Base-by-base conservation (phyloP, 2,329 filamentous ascomycete genomes). In the Pseudogymnoascus sp. region DNA sequence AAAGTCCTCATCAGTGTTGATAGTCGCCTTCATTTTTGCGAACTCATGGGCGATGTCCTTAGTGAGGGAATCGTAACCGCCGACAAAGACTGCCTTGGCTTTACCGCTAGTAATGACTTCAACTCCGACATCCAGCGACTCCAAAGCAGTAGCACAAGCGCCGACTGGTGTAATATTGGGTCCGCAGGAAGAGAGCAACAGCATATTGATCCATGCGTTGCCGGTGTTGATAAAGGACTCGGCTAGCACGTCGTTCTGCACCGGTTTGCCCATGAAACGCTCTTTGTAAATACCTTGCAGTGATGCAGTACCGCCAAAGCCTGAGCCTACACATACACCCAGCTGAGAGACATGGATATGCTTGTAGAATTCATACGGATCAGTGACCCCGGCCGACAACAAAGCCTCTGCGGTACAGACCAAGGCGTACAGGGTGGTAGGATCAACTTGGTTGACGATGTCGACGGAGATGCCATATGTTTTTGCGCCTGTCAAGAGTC, bases 191-290 rank as follows among this genome's bases (percentile, higher is more conserved):
- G 65, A 67, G n/a, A 75, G 67, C n/a, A 77, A 68, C 9, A 78
- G 71, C 75, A 78, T 77, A 59, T 78, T 77, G n/a, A 74, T 63
- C 75, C 75, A 77, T 0, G 75, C 75, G 1, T 65, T 68, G 0
- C 66, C 66, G 0, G 75, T 72, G 65, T 75, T 76, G 38, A 72
- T 49, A 63, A 74, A 76, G 0, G 74, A 70, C 22, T 77, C 75
- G 3, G 68, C 66, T 0, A 77, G 62, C 12, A 74, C 68, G 52
- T 78, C 74, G 58, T 65, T 73, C 60, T 73, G 71, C 0, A 75
- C 69, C 0, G 65, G 62, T 2, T 66, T 63, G 19, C 75, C 74
- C 1, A 75, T 64, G 62, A 66, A 75, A 8, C 69, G 61, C 9
- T 72, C 66, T 5, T 66, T 66, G 63, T 70, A 74, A 63, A 77